Evolutionary conservation across 2,329 filamentous ascomycete species (phyloP), one percentile per base, ranked within the genome.

Genomic region (Fusarium lyarnte): DNA sequence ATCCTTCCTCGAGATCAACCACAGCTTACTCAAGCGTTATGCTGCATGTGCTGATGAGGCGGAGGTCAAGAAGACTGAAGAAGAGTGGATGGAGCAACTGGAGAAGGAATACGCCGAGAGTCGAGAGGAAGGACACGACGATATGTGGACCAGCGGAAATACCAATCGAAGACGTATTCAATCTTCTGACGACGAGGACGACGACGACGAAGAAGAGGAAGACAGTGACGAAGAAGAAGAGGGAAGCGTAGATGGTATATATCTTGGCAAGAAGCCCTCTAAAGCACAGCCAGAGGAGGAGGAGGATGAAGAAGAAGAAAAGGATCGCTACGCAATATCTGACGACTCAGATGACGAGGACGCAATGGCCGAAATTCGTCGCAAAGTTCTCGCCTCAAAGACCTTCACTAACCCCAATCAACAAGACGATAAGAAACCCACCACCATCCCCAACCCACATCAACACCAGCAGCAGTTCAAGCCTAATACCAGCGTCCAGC

Each of bases 81-180:
- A 92, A 75, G 91, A 91, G 61, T 99, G 96, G 95, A 88, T 99
- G 82, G 91, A 90, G 60, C 92, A 95, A 83, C 88, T 99, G 71
- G 95, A 99, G 83, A 89, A 90, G 74, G 96, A 98, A 81, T 98
- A 97, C 78, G 86, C 90, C 19, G 92, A 96, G 63, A 97, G 90
- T 77, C 88, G 95, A 69, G 90, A 90, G 60, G 88, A 90, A 42
- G 90, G 89, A 35, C 87, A 87, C 23, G 89, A 91, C 59, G 94
- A 97, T 83, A 91, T 94, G 64, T 98, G 95, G 96, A 92, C 91
- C n/a, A 91, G 90, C 16, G 95, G 95, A 11, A 98, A 98, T 77
- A 90, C 92, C 76, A 98, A 98, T 78, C 87, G 92, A 69, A 84
- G 88, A 36, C 79, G 86, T 8, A 76, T 85, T 29, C 85, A 86